A percentile compares a stretch with the other conserved stretches of the same genome.
phyloP scores from a whole-genome alignment of 2,329 filamentous ascomycete species.

The Dendryphion nanum region DNA sequence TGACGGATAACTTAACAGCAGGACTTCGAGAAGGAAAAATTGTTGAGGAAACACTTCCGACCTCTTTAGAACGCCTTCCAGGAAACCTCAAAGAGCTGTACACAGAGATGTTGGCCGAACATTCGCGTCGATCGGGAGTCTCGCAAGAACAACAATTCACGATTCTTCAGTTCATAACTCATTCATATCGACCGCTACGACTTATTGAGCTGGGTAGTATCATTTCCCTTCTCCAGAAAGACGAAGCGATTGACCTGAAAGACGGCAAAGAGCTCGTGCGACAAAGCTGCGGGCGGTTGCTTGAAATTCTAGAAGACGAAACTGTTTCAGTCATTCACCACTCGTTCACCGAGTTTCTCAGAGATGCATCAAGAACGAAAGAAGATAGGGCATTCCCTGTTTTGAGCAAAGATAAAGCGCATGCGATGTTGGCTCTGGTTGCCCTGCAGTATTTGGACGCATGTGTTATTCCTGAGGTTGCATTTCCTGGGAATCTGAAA shows the following conservation, averaged over 20 bases:
- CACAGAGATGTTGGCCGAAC: slow-evolving; percentile 37
- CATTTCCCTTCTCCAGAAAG: slow-evolving; percentile 13
- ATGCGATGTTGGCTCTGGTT: no score
- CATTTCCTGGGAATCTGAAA: no score
- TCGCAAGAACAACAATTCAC: slow-evolving; percentile 32
- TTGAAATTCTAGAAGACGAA: slow-evolving; percentile 48
- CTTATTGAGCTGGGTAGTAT: slow-evolving; percentile 46
- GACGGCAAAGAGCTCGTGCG: slow-evolving; percentile 37
- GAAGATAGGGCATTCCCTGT: no score
- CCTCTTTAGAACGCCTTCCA: slow-evolving; percentile 27
- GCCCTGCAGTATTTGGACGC: no score
- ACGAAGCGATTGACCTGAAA: slow-evolving; percentile 8
- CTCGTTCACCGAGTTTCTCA: slow-evolving; percentile 51
- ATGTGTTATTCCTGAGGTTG: no score
- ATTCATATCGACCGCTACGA: slow-evolving; percentile 43
- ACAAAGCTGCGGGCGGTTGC: slow-evolving; percentile 40
- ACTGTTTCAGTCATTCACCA: slow-evolving; percentile 49
- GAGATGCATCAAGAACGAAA: no score
- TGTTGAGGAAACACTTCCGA: slow-evolving; percentile 20
- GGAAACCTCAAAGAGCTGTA: slow-evolving; percentile 43
- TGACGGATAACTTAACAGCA: slow-evolving; percentile 40
- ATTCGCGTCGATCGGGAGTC: slow-evolving; percentile 33
- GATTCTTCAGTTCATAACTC: slow-evolving; percentile 44
- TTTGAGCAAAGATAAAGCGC: no score
- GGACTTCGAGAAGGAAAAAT: slow-evolving; percentile 13